Evolutionary conservation across 2,329 filamentous ascomycete species (phyloP), one percentile per base, ranked within the genome.

Genomic region (Davidsoniella australis): DNA sequence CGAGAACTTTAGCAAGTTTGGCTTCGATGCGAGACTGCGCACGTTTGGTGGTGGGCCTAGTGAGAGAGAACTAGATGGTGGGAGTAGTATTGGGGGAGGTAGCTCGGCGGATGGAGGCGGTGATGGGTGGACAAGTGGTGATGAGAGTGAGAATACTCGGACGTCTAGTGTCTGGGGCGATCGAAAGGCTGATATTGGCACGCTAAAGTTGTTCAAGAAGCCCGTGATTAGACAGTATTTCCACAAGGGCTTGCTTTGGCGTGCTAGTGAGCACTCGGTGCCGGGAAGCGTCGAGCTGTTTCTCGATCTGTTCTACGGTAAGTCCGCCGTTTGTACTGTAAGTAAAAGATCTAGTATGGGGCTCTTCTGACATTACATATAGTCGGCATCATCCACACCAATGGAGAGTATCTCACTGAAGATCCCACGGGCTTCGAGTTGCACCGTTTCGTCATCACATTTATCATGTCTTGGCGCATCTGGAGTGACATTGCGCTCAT

Each of bases 161-260:
- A 18, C 14, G 2, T 29, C 41, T 40, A 16, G 33, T 41, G 40
- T 45, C 18, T 45, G 46, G 61, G 60, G 52, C 6, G 58, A 62
- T 53, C 57, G 56, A 40, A 53, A 53, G 17, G 62, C 64, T 51
- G 70, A 62, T 9, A 33, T 3, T 33, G 26, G 26, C 49, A 61
- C 57, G 44, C 66, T 69, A 1, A 70, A 57, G 62, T 80, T 51
- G 76, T 75, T 58, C 73, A 73, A 58, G 20, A 69, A 67, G 54
- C 77, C 78, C 0, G 69, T 74, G 5, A 66, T 81, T 3, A 68
- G 76, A 51, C 78, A 81, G 62, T 80, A 80, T 62, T 80, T 80
- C 56, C 76, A 81, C 58, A 74, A 75, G 52, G 76, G 76, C 0
- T 65, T 81, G 10, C 61, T 82, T 6, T 81, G 77, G 77, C 66